Evolutionary conservation across 2,329 filamentous ascomycete genomes (phyloP).

Genomic region (Hymenoscyphus albidus): DNA sequence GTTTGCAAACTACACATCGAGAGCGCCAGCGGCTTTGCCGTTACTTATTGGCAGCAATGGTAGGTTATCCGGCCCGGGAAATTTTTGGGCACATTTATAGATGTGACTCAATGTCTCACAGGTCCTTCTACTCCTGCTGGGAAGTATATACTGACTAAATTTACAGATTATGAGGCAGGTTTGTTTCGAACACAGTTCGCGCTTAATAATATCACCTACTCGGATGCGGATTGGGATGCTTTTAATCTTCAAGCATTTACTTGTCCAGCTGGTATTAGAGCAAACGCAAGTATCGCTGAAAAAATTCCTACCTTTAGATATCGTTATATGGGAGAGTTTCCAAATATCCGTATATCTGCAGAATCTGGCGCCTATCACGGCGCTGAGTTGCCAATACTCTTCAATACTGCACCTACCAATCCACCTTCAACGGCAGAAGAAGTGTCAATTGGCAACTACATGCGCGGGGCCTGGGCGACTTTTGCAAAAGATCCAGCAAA

Average conservation of each 20-base stretch:
- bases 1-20: slow-evolving; percentile 30
- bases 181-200: slow-evolving; percentile 30
- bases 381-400: slow-evolving; percentile 36
- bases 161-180: slow-evolving; percentile 34
- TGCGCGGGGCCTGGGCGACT: slow-evolving; percentile 39
- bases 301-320: slow-evolving; percentile 39
- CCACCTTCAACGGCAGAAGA: slow-evolving; percentile 31
- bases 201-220: slow-evolving; percentile 19
- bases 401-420: slow-evolving; percentile 29
- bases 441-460: slow-evolving; percentile 33
- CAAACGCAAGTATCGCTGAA: slow-evolving; percentile 27
- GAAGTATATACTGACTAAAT: too few relatives aligned
- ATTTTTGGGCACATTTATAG: too few relatives aligned
- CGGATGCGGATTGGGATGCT: slow-evolving; percentile 29
- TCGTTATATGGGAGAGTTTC: slow-evolving; percentile 38
- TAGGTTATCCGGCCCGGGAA: too few relatives aligned
- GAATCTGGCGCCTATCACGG: slow-evolving; percentile 37
- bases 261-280: slow-evolving; percentile 33
- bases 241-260: slow-evolving; percentile 35
- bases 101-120: too few relatives aligned
- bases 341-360: slow-evolving; percentile 33
- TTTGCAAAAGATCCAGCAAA: slow-evolving; percentile 39
- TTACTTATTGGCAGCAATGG: slow-evolving; percentile 34
- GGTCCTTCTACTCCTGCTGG: too few relatives aligned
- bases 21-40: slow-evolving; percentile 26